Evolutionary conservation across 192 early-diverging fungal genomes (phyloP), one percentile per base, ranked within the genome.

Genomic region (Entomortierella parvispora): DNA sequence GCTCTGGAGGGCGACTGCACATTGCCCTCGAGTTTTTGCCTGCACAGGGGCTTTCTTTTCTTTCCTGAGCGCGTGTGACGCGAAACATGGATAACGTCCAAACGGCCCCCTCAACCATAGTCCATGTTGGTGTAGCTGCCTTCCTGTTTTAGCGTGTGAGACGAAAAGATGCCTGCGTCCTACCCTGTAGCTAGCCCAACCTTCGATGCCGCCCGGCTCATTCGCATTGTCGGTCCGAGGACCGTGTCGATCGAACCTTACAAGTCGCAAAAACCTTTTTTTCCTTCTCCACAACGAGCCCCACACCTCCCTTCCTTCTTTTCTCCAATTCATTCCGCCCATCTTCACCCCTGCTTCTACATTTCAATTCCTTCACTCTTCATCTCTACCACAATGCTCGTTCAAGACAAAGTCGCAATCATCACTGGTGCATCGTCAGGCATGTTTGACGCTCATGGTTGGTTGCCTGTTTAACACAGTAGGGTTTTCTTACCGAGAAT

Each of bases 361-460:
- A 34, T 37, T 29, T 40, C 51, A 25, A 25, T n/a, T 12, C 2
- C 17, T 59, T 59, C 44, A 20, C 20, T 26, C 46, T 25, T 58
- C 0, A 8, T 17, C 28, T 26, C 46, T 18, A 15, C 45, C 17
- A 51, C 17, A 22, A 67, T 67, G 65, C 53, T 53, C 28, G 60
- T 80, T 26, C 44, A 58, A 6, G 82, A 74, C 68, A 90, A 89
- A 48, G 81, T 89, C 23, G 89, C 86, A 1, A 79, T 92, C 58
- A 85, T 92, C 63, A 92, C 90, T 9, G 91, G 91, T n/a, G 85
- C 81, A 9, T 81, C 89, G 15, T 86, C 87, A 2, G 91, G 65
- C 55, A 40, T 33, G 17, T 40, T 22, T 4, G 33, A 11, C 6
- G 32, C 54, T 18, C 15, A 6, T 15, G 32, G 40, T 34, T 8